Conservation (phyloP, 495 filamentous ascomycete genomes). For the Clohesyomyces aquaticus region DNA sequence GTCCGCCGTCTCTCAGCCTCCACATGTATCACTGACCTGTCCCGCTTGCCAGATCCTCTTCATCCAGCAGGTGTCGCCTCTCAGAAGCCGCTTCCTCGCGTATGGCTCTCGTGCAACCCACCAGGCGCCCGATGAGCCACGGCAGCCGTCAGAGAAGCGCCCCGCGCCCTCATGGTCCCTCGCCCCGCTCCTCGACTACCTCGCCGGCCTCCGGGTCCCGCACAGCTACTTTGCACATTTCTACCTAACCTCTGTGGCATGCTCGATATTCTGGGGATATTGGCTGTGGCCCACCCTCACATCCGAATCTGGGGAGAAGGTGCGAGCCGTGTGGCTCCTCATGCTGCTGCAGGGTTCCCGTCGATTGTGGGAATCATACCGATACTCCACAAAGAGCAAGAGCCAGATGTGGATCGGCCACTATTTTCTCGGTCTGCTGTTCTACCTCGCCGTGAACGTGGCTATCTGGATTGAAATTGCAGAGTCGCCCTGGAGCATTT, state of each 20-base stretch:
- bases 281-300: slow-evolving; percentile 57
- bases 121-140: slow-evolving; percentile 13
- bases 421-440: slow-evolving; percentile 76
- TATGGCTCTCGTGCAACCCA: slow-evolving; percentile 61
- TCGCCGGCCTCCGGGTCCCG: slow-evolving; percentile 66
- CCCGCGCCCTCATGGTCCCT: slow-evolving; percentile 1
- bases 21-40: slow-evolving; percentile 28
- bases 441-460: slow-evolving; percentile 73
- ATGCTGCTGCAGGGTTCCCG: slow-evolving; percentile 75
- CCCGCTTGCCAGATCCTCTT: slow-evolving; percentile 55
- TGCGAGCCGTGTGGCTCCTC: slow-evolving; percentile 68
- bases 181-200: slow-evolving; percentile 52
- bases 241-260: slow-evolving; percentile 72
- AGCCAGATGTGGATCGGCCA: slow-evolving; percentile 82
- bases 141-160: neutral
- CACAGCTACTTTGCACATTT: slow-evolving; percentile 89
- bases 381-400: slow-evolving; percentile 65
- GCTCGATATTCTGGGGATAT: slow-evolving; percentile 81
- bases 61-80: slow-evolving; percentile 54
- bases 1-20: slow-evolving; percentile 23
- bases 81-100: slow-evolving; percentile 58
- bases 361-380: slow-evolving; percentile 71
- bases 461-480: slow-evolving; percentile 86
- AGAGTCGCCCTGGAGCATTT: slow-evolving; percentile 31
- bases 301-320: slow-evolving; percentile 50